Conservation (phyloP, 495 filamentous ascomycete genomes). For the Cairneyella variabilis region DNA sequence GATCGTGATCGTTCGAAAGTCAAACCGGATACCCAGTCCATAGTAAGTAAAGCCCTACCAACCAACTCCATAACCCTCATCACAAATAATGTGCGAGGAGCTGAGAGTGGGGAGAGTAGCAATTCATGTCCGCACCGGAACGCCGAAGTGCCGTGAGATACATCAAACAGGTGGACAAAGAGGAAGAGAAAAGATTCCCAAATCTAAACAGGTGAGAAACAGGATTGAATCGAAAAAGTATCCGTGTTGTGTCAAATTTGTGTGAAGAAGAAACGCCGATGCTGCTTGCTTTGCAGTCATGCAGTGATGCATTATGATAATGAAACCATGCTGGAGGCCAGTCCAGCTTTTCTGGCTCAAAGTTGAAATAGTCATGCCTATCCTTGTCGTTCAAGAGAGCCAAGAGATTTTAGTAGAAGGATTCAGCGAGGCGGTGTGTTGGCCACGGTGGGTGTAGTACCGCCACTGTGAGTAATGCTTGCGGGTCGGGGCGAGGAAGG, state of each 20-base stretch:
- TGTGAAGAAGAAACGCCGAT: background rate
- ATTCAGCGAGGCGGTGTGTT: slow-evolving; percentile 31
- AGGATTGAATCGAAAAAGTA: background rate
- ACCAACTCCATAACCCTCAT: background rate
- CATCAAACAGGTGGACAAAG: background rate
- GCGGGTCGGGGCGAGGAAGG: slow-evolving; percentile 21
- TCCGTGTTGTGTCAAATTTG: background rate
- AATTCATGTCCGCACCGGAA: background rate
- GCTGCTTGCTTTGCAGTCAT: background rate
- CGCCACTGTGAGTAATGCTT: slow-evolving; percentile 22
- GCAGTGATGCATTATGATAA: slow-evolving; percentile 1
- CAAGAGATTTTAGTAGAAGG: background rate
- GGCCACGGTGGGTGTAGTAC: slow-evolving; percentile 30
- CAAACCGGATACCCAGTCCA: too few species aligned
- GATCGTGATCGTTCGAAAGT: too few species aligned
- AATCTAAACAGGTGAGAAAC: background rate
- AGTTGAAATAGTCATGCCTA: background rate
- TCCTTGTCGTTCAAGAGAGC: background rate
- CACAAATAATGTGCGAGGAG: background rate
- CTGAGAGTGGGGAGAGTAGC: background rate
- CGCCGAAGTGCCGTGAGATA: background rate
- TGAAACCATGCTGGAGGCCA: slow-evolving; percentile 8
- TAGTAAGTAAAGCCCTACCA: too few species aligned
- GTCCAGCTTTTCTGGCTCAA: slow-evolving; percentile 10
- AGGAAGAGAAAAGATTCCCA: background rate